Percentiles rank a stretch among this genome's conserved stretches.
Conservation (phyloP, 805 yeast species). For the Candida vaughaniae region DNA sequence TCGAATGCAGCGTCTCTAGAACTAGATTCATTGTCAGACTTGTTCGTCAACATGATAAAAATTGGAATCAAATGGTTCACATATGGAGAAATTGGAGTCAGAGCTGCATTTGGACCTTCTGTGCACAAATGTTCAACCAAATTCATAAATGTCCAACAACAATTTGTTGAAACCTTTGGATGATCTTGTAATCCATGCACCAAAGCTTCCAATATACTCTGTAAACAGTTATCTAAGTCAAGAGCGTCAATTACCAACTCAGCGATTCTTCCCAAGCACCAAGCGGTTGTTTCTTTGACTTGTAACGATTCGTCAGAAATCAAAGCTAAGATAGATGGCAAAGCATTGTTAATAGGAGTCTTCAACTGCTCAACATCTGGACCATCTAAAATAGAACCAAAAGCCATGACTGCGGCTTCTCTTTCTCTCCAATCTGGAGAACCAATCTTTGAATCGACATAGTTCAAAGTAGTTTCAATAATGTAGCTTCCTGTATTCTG, state of each 20-base stretch:
- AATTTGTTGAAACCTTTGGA: slow-evolving; percentile 92
- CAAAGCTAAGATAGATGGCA: slow-evolving; percentile 71
- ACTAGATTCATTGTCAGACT: slow-evolving; percentile 78
- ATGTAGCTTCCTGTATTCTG: slow-evolving; percentile 85
- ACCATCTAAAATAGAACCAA: slow-evolving; percentile 95
- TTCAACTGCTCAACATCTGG: slow-evolving; percentile 75
- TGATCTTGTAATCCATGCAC: slow-evolving; percentile 83
- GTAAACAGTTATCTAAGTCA: slow-evolving; percentile 62
- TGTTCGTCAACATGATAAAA: slow-evolving; percentile 65
- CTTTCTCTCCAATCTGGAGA: slow-evolving; percentile 70
- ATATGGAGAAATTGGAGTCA: slow-evolving; percentile 72
- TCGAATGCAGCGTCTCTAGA: slow-evolving; percentile 97
- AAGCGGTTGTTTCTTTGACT: slow-evolving; percentile 95
- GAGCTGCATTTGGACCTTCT: slow-evolving; percentile 46
- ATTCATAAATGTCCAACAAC: slow-evolving; percentile 96
- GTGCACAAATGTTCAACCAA: slow-evolving; percentile 76
- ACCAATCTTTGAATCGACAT: slow-evolving; percentile 73
- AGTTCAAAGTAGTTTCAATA: slow-evolving; percentile 78
- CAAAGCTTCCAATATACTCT: slow-evolving; percentile 71
- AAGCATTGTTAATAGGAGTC: slow-evolving; percentile 73
- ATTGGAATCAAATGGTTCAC: slow-evolving; percentile 69
- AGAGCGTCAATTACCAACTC: slow-evolving; percentile 80
- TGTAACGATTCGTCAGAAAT: slow-evolving; percentile 76
- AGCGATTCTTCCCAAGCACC: slow-evolving; percentile 97
- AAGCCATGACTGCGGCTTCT: slow-evolving; percentile 99